Evolutionary conservation across 1,139 yeast genomes (phyloP), one percentile per base, ranked within the genome.

Genomic region (Kurtzmaniella quercitrusa): DNA sequence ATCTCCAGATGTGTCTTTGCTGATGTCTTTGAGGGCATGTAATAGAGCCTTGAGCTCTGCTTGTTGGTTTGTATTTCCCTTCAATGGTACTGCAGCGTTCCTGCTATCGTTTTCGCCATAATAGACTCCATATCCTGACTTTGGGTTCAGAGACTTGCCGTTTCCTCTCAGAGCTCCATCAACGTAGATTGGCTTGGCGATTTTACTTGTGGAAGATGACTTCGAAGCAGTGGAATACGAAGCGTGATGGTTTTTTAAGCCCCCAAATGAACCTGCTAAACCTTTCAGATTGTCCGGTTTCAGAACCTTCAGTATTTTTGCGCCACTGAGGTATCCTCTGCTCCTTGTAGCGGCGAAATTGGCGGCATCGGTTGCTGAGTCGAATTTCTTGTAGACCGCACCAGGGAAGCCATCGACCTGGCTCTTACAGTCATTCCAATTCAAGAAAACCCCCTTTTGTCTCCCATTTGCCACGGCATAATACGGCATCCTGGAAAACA

Each of bases 31-130:
- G 43, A 85, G 59, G 0, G 94, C 94, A 39, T 70, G 71, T 6
- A 64, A 58, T 19, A 86, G 70, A 0, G 95, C 97, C 16, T 66
- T 59, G 17, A 90, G 70, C 60, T 91, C 97, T 2, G 95, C 95
- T 39, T 90, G 67, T 53, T 86, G 91, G 55, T 89, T 91, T 0
- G 96, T 89, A 37, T 82, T 21, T 1, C 65, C 67, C 2, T 43
- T 43, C 29, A 83, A 65, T 0, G 82, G 79, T 23, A 68, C 77
- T 1, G 81, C 70, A 3, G 70, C 65, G 57, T 85, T 85, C 38
- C 83, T 65, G 2, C 66, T 48, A 55, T 84, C 86, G 17, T 60
- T 58, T 0, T 56, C 62, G 0, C 89, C 91, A 58, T 76, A 88
- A 57, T 67, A 87, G 0, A 85, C 87, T 15, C 95, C 96, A 55